Evolutionary conservation across 2,329 filamentous ascomycete species (phyloP).

Genomic region (Alternaria angustiovoidea): DNA sequence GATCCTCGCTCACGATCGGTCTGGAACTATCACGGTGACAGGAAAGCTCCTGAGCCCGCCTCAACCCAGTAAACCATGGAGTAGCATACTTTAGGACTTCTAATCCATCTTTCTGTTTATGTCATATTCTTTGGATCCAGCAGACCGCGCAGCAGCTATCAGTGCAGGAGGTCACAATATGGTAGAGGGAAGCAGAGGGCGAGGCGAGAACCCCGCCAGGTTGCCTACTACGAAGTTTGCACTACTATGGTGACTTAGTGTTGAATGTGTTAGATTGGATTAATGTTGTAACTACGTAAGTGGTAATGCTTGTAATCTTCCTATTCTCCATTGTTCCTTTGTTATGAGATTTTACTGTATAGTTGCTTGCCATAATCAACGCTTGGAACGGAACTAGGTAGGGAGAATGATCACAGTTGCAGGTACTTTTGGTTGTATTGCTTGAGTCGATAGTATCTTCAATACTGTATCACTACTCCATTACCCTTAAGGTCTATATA

Average conservation of each 20-base stretch:
- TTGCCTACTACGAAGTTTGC: not conserved
- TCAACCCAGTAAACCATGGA: too few relatives aligned
- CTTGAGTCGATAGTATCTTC: not conserved
- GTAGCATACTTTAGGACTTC: not conserved
- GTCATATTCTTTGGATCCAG: not conserved
- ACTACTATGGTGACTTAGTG: not conserved
- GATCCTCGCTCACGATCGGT: not conserved
- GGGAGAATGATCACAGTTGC: not conserved
- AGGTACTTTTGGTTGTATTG: not conserved
- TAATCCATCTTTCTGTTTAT: not conserved
- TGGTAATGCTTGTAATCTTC: too few relatives aligned
- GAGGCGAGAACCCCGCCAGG: not conserved
- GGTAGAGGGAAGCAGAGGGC: not conserved
- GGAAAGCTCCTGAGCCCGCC: not conserved
- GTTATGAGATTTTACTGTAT: too few relatives aligned
- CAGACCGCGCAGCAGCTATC: not conserved
- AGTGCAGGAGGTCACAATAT: not conserved
- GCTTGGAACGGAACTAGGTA: not conserved
- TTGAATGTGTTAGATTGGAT: too few relatives aligned
- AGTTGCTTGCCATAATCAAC: too few relatives aligned
- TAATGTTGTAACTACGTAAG: too few relatives aligned
- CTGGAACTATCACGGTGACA: not conserved
- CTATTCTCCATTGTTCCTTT: too few relatives aligned
- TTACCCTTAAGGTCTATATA: not conserved
- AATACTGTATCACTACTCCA: not conserved